Base-by-base conservation (phyloP, 768 basidiomycete species). In the Coprinellus micaceus region DNA sequence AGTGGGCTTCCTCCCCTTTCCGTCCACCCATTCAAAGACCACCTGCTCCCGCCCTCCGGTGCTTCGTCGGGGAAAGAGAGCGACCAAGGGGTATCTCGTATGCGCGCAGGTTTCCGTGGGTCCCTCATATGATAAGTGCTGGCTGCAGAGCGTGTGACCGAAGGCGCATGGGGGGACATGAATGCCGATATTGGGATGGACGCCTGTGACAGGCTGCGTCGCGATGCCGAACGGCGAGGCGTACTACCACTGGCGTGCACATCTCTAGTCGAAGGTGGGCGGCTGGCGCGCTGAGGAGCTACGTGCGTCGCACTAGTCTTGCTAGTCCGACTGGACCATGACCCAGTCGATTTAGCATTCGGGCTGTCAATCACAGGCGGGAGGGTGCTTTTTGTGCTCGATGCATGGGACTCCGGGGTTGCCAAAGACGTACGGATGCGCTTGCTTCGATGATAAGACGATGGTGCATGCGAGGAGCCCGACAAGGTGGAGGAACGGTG, bases 161-260 rank as follows among this genome's bases (percentile, higher is more conserved):
- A 91, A 4, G 88, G 89, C 24, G 86, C 88, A 63, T 88, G 88
- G 0, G 89, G 89, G 2, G 88, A 84, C 41, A 92, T 78, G 60
- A 90, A 74, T 2, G 89, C 89, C 39, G 86, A 86, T 54, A 92
- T 81, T 2, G 89, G 89, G 21, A 92, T 86, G n/a, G 89, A 91
- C 12, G 77, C 74, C 65, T 85, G 83, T 2, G 88, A 88, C 56
- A 85, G 71, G 64, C 84, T 87, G 41, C 75, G 79, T 50, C 78
- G 77, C 17, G 77, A 79, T 56, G 75, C 48, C 19, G 56, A 52
- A 53, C 60, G 65, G 17, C 63, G 64, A 2, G 64, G 67, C 21
- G 58, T 33, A 26, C 58, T 52, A 51, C 58, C 61, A 53, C 63
- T 65, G 33, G 61, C 66, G 30, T 64, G 67, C 25, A 58, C 52